Conservation (phyloP, 345 rosid genomes). For the Aurinia saxatilis region DNA sequence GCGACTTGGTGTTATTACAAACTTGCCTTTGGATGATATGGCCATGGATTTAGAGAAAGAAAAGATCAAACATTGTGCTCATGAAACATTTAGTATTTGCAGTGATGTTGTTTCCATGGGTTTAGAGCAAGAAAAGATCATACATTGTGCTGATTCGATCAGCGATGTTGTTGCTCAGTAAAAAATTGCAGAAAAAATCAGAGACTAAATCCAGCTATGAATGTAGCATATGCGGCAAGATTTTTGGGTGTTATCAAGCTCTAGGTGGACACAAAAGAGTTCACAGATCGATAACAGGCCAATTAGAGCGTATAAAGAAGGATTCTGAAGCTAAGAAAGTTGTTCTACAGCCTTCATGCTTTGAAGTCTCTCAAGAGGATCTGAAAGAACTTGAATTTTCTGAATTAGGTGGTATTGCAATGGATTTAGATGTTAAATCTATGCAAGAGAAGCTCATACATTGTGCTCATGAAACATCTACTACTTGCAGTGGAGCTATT, state of each 20-base stretch:
- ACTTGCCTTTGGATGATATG: not conserved
- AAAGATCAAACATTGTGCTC: no score
- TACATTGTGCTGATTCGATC: not conserved
- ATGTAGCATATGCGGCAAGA: no score
- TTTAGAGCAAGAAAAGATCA: not conserved
- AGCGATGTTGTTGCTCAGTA: not conserved
- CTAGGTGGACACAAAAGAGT: conserved; percentile 8
- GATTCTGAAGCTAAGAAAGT: not conserved
- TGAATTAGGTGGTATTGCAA: not conserved
- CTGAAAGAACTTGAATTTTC: no score
- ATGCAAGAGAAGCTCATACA: no score
- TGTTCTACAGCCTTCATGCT: not conserved
- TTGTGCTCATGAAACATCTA: no score
- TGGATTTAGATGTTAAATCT: no score
- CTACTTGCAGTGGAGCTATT: no score
- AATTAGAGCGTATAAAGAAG: not conserved
- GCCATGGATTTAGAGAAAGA: no score
- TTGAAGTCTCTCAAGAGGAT: not conserved
- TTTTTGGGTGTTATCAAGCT: conserved; percentile 4
- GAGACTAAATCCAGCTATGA: no score
- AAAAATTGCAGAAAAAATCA: no score
- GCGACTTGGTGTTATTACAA: not conserved
- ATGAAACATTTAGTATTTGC: no score
- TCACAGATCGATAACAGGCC: not conserved
- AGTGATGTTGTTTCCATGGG: no score